Evolutionary conservation across 2,329 filamentous ascomycete genomes (phyloP).

Genomic region (Aureobasidium sp.): DNA sequence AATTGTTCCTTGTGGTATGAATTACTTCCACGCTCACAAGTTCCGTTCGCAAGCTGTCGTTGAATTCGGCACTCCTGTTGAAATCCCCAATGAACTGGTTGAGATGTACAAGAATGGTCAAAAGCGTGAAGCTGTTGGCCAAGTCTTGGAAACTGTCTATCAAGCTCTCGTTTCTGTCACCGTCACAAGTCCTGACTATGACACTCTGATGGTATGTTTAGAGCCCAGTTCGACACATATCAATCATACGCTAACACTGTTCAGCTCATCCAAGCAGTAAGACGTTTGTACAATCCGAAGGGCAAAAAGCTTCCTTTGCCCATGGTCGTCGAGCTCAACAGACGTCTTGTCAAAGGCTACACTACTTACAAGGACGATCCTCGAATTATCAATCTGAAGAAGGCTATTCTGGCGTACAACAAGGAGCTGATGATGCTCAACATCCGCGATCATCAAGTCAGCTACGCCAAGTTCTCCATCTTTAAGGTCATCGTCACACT

Average conservation of each 20-base stretch:
- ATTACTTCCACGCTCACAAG: slow-evolving; percentile 98
- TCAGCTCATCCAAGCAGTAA: slow-evolving; percentile 80
- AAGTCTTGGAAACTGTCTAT: slow-evolving; percentile 78
- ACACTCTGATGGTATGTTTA: slow-evolving; percentile 68
- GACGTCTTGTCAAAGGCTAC: slow-evolving; percentile 83
- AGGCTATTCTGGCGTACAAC: slow-evolving; percentile 77
- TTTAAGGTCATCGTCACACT: slow-evolving; percentile 66
- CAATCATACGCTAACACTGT: slow-evolving; percentile 24
- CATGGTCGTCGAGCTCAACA: slow-evolving; percentile 88
- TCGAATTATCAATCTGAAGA: slow-evolving; percentile 66
- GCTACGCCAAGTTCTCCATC: slow-evolving; percentile 78
- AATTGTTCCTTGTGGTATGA: slow-evolving; percentile 97
- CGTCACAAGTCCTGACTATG: slow-evolving; percentile 86
- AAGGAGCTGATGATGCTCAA: slow-evolving; percentile 74
- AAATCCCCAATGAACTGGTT: slow-evolving; percentile 73
- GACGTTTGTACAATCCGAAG: slow-evolving; percentile 86
- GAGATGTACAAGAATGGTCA: slow-evolving; percentile 77
- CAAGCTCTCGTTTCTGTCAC: slow-evolving; percentile 80
- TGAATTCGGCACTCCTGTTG: slow-evolving; percentile 85
- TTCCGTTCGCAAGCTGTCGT: slow-evolving; percentile 93
- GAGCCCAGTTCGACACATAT: not conserved
- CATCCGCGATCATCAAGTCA: slow-evolving; percentile 87
- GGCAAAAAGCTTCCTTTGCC: slow-evolving; percentile 89
- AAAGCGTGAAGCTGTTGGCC: slow-evolving; percentile 76
- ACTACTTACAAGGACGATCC: slow-evolving; percentile 86